Evolutionary conservation across 768 basidiomycete genomes (phyloP), one percentile per base, ranked within the genome.

Genomic region (Trametes cingulata): DNA sequence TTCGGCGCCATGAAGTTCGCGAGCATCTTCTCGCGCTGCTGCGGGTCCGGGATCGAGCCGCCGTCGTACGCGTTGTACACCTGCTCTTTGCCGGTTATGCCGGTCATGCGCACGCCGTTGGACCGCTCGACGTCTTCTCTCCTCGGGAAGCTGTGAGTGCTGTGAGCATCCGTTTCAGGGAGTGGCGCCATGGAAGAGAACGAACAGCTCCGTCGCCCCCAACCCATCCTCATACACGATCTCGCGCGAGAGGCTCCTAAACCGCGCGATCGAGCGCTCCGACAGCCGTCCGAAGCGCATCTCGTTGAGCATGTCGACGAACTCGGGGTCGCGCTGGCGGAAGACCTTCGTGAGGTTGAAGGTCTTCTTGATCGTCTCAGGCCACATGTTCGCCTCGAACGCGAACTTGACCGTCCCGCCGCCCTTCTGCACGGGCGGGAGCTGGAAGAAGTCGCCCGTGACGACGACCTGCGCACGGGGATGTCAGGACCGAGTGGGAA

Each of bases 391-490:
- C 0, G 94, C 95, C 68, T 99, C 95, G 69, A 99, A 99, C 1
- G 93, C 93, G 67, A 98, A 98, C 68, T 87, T 93, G 42, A 91
- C 84, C 17, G 10, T 9, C n/a, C 36, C n/a, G 35, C 40, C 55
- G 35, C 81, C 78, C 71, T 87, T 95, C 7, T 79, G 78, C 0
- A 98, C 95, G 2, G 97, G 97, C 0, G 97, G 97, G 5, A 99
- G 83, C 72, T 99, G 96, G 77, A 98, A 98, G 77, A 98, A 98
- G 71, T 99, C 97, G 8, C 97, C 97, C 1, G 95, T 96, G 22
- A 98, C 87, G 60, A 98, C 80, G 40, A 98, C 75, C 91, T 94
- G 53, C 40, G 19, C 47, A 8, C 24, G 43, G 46, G 55, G 24
- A 5, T 37, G 37, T 27, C 41, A 25, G 25, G 15, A 14, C 41